These are phyloP conservation scores for Lactarius sanguifluus DNA, from an alignment of 768 basidiomycete genomes.

Conservation along the genomic window DNA sequence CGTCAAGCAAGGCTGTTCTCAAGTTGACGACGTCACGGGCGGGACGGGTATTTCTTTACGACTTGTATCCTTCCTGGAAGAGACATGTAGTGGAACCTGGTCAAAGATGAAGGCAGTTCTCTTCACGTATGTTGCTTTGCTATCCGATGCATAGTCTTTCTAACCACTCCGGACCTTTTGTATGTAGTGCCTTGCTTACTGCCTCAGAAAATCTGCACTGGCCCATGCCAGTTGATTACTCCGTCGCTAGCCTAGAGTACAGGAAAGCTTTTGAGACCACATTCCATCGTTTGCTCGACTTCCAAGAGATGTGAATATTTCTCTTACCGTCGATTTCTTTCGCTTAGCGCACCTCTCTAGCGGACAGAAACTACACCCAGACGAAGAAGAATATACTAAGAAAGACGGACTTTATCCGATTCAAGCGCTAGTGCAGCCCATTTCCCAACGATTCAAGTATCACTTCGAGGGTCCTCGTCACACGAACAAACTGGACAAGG, in stretches of 20 bases:
- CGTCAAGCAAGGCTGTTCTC: conserved; percentile 46
- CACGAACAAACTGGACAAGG: conserved; percentile 94
- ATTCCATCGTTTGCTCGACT: conserved; percentile 70
- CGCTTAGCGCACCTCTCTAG: conserved; percentile 37
- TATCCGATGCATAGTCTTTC: conserved; percentile 3
- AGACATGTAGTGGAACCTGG: conserved; percentile 75
- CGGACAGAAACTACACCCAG: conserved; percentile 48
- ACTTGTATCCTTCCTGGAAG: conserved; percentile 60
- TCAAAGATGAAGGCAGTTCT: conserved; percentile 64
- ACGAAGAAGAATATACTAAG: conserved; percentile 33
- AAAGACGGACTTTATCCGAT: conserved; percentile 76
- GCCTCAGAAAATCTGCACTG: conserved; percentile 79
- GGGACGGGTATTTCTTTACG: conserved; percentile 49
- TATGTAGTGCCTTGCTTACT: conserved; percentile 55
- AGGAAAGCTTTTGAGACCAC: conserved; percentile 69
- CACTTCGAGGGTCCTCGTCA: conserved; percentile 87
- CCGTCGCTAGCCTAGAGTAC: conserved; percentile 47
- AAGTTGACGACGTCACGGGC: conserved; percentile 46
- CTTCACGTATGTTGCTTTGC: conserved; percentile 46
- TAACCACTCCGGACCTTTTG: conserved; percentile 16
- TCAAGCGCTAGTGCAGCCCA: conserved; percentile 78
- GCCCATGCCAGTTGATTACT: conserved; percentile 76
- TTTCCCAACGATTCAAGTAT: conserved; percentile 87
- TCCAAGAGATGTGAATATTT: conserved; percentile 72
- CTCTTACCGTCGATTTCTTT: conserved; percentile 8